phyloP scores from a whole-genome alignment of 73 alveolate genomes.

The Paramecium octaurelia region DNA sequence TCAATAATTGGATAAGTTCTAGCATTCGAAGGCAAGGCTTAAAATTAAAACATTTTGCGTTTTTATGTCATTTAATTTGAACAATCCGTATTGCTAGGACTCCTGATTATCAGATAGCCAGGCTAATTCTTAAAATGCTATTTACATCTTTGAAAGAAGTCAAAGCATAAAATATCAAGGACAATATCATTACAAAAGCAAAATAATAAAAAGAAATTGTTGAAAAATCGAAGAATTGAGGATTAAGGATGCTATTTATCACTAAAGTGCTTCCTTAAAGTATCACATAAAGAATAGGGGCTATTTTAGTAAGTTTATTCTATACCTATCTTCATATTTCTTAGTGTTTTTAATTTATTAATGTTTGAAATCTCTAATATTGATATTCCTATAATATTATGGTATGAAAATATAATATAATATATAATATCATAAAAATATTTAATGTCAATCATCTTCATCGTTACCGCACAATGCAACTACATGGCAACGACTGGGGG shows the following conservation, averaged over 20 bases:
- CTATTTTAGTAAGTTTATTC: not conserved
- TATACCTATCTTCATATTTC: not conserved
- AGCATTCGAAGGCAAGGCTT: not conserved
- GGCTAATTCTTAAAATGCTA: not conserved
- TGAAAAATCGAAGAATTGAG: not conserved
- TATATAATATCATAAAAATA: not conserved
- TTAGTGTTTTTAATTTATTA: not conserved
- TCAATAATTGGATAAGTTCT: not conserved
- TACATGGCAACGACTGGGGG: not conserved
- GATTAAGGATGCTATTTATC: not conserved
- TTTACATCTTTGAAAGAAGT: not conserved
- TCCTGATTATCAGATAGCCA: not conserved
- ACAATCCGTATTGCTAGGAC: not conserved
- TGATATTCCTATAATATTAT: not conserved
- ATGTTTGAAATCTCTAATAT: not conserved
- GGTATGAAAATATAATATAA: not conserved
- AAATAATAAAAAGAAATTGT: not conserved
- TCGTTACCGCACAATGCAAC: conserved; percentile 14
- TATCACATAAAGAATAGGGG: not conserved
- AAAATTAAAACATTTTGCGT: not conserved
- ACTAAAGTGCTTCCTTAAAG: not conserved
- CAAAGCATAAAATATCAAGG: not conserved
- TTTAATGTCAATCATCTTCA: conserved; percentile 42
- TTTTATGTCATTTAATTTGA: not conserved
- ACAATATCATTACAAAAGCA: not conserved